These are phyloP conservation scores for Plasmodium blacklocki DNA, from an alignment of 169 alveolate genomes.

Conservation along the genomic window DNA sequence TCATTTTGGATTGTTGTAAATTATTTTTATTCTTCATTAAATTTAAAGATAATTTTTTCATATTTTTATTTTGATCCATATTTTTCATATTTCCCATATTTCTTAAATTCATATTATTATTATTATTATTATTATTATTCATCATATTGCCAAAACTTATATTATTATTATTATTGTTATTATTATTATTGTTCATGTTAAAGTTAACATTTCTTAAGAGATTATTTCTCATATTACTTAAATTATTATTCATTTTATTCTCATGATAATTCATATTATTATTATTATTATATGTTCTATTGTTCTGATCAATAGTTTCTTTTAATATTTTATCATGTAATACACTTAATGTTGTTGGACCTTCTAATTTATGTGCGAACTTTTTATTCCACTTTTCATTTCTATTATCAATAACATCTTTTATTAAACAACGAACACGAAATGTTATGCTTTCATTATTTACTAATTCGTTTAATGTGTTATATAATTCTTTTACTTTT, in stretches of 20 bases:
- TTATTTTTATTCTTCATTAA: constrained; percentile 30
- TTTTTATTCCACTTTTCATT: constrained; percentile 87
- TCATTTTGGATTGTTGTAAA: constrained; percentile 10
- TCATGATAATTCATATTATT: constrained; percentile 48
- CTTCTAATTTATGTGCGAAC: constrained; percentile 76
- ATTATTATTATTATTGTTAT: constrained; percentile 1
- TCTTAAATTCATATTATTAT: background rate
- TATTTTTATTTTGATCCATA: constrained; percentile 51
- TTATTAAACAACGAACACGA: constrained; percentile 88
- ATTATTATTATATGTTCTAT: constrained; percentile 21
- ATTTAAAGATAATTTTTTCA: constrained; percentile 44
- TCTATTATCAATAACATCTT: constrained; percentile 89
- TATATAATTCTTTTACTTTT: constrained; percentile 85
- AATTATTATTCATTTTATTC: constrained; percentile 49
- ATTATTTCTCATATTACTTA: constrained; percentile 51
- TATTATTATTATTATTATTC: background rate
- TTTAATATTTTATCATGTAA: constrained; percentile 70
- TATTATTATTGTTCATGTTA: constrained; percentile 14
- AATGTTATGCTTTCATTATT: constrained; percentile 84
- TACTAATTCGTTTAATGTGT: constrained; percentile 84
- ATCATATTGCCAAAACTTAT: background rate
- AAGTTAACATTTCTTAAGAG: constrained; percentile 34
- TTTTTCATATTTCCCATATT: constrained; percentile 27
- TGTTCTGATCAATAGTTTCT: constrained; percentile 42
- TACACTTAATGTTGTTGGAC: constrained; percentile 74